Evolutionary conservation across 2,329 filamentous ascomycete genomes (phyloP).

Genomic region (Aspergillus awamori): DNA sequence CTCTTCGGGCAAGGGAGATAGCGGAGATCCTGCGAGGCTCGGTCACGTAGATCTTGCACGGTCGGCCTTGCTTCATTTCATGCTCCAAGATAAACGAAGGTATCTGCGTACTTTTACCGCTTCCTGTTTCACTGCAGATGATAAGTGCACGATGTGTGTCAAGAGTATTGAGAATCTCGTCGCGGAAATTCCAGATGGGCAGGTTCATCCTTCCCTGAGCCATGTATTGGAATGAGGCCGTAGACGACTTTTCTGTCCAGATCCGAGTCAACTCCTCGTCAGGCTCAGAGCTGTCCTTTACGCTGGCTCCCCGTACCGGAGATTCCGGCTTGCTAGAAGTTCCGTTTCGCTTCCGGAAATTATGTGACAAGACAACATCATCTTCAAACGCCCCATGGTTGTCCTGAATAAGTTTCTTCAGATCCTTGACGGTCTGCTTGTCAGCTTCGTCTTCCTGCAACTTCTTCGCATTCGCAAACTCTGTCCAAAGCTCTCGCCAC

Average conservation of each 20-base stretch:
- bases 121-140: constrained; percentile 94
- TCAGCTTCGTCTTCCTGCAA: constrained; percentile 70
- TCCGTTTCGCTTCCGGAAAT: constrained; percentile 63
- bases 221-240: constrained; percentile 73
- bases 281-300: constrained; percentile 26
- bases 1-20: constrained; percentile 87
- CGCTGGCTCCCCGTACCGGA: constrained; percentile 24
- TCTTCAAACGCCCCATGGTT: constrained; percentile 59
- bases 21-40: constrained; percentile 95
- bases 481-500: constrained; percentile 85
- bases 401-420: constrained; percentile 53
- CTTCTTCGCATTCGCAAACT: constrained; percentile 73
- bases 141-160: constrained; percentile 84
- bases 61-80: constrained; percentile 75
- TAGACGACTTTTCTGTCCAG: constrained; percentile 56
- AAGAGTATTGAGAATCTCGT: constrained; percentile 76
- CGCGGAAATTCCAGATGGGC: constrained; percentile 84
- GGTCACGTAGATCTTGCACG: constrained; percentile 93
- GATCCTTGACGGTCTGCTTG: constrained; percentile 65
- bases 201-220: constrained; percentile 74
- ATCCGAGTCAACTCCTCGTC: constrained; percentile 51
- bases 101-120: constrained; percentile 96
- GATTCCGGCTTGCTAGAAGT: constrained; percentile 32
- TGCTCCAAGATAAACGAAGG: constrained; percentile 91
- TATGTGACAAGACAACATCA: constrained; percentile 74